Conservation (phyloP, 2,329 filamentous ascomycete genomes). For the Ophioceras dolichostomum region DNA sequence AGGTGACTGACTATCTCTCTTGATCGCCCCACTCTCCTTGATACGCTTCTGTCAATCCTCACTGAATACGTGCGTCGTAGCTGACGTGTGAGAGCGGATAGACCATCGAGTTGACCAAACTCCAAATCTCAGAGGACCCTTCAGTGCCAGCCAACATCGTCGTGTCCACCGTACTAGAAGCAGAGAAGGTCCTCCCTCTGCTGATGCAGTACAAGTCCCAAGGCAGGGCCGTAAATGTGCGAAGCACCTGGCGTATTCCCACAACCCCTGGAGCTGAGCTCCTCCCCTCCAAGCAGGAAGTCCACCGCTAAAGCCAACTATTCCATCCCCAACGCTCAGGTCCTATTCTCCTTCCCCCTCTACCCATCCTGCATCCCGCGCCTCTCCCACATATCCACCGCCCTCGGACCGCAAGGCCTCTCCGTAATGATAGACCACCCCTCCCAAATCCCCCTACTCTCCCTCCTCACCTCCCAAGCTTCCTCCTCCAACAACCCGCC, state of each 20-base stretch:
- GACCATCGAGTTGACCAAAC: conserved; percentile 52
- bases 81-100: conserved; percentile 15
- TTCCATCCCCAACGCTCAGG: too few species aligned
- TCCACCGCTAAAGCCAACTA: conserved; percentile 3
- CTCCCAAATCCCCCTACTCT: conserved; percentile 38
- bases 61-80: not conserved
- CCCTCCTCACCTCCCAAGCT: too few species aligned
- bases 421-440: conserved; percentile 60
- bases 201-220: conserved; percentile 40
- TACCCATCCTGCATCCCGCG: conserved; percentile 47
- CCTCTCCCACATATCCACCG: conserved; percentile 40
- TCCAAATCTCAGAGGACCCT: conserved; percentile 52
- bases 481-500: too few species aligned
- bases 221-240: not conserved
- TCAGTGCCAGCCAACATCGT: conserved; percentile 45
- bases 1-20: conserved; percentile 32
- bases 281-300: conserved; percentile 3
- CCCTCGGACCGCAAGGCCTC: conserved; percentile 43
- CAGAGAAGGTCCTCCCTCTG: conserved; percentile 51
- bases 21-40: not conserved
- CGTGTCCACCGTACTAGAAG: conserved; percentile 63
- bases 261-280: too few species aligned
- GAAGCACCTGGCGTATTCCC: not conserved
- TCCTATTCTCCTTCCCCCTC: conserved; percentile 63
- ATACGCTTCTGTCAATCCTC: not conserved